A percentile compares a stretch with the other conserved stretches of the same genome.
These are phyloP conservation scores for Purshia tridentata DNA, from an alignment of 306 rosid genomes.

Conservation along the genomic window DNA sequence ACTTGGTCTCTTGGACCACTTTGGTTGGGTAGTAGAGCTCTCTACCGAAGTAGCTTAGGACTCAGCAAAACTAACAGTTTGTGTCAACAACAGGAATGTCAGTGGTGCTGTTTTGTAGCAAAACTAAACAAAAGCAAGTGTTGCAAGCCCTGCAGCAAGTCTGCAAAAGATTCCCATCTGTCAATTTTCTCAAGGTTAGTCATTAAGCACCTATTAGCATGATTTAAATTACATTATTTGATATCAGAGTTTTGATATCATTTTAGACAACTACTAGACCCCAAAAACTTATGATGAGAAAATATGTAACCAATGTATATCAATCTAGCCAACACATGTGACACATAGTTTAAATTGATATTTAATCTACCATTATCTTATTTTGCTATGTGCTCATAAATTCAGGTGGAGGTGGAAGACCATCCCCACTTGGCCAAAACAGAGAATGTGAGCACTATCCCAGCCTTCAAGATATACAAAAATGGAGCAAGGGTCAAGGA, in stretches of 20 bases:
- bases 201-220: no score
- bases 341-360: not conserved
- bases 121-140: constrained; percentile 54
- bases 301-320: not conserved
- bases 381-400: constrained; percentile 2
- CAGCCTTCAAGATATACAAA: constrained; percentile 89
- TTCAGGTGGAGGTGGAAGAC: constrained; percentile 88
- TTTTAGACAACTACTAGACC: no score
- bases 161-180: constrained; percentile 81
- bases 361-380: not conserved
- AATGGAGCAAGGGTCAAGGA: constrained; percentile 86
- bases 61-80: not conserved
- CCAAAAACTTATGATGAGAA: not conserved
- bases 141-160: constrained; percentile 68
- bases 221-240: no score
- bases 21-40: no score
- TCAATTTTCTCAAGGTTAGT: constrained; percentile 87
- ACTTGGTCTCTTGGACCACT: not conserved
- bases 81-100: constrained; percentile 64
- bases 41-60: not conserved
- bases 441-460: constrained; percentile 67
- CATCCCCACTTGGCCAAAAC: constrained; percentile 78
- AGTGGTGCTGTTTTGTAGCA: constrained; percentile 80
- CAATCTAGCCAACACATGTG: no score
- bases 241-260: no score